Percentiles rank a stretch among this genome's conserved stretches.
Evolutionary conservation across 2,329 filamentous ascomycete genomes (phyloP).

Genomic region (Aspergillus texensis): DNA sequence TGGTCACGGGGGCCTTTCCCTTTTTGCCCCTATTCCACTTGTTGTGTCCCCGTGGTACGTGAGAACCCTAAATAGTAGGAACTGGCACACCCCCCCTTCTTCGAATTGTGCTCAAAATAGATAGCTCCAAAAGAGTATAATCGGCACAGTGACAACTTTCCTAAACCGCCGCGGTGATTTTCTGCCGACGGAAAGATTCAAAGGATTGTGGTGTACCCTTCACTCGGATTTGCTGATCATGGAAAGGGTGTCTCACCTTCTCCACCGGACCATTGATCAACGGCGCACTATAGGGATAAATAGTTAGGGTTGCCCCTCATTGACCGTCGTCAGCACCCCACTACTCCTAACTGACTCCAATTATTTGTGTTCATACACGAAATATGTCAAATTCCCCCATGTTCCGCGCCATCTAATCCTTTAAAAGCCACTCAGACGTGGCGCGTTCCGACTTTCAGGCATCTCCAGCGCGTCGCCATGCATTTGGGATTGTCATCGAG

Average conservation of each 20-base stretch:
- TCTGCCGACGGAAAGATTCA: not conserved
- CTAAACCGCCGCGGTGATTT: not conserved
- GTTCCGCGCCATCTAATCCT: not conserved
- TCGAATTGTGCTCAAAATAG: not conserved
- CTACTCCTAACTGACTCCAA: not conserved
- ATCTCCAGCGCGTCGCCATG: not conserved
- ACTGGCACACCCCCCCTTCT: not conserved
- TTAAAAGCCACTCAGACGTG: not conserved
- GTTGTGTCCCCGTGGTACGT: not conserved
- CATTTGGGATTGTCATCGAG: not conserved
- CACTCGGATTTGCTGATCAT: constrained; percentile 1
- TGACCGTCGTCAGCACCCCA: constrained; percentile 2
- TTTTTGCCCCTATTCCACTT: not conserved
- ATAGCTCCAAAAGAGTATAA: no score
- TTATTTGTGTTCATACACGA: not conserved
- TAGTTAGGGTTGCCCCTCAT: constrained; percentile 1
- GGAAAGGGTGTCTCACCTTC: not conserved
- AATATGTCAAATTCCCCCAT: not conserved
- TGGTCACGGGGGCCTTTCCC: not conserved
- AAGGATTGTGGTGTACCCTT: not conserved
- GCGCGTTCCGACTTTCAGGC: not conserved
- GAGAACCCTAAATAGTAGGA: not conserved
- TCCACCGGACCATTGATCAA: constrained; percentile 3
- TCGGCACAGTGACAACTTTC: not conserved
- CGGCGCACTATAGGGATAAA: constrained; percentile 1